Base-by-base conservation (phyloP, 176 grass and related monocot species). In the Elymus sibiricus region DNA sequence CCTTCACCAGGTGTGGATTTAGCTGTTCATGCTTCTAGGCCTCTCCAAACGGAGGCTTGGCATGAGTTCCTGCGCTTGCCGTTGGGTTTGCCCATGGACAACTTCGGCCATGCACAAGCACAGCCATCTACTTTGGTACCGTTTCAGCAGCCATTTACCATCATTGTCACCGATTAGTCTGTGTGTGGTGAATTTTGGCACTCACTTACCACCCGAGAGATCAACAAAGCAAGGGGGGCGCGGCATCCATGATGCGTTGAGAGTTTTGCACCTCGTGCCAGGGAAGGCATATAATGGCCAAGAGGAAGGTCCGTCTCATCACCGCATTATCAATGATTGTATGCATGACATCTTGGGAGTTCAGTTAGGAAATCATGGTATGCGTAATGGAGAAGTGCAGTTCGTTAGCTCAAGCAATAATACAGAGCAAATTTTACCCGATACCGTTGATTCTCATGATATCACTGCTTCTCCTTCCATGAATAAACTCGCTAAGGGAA, bases 21-120 rank as follows among this genome's bases (percentile, higher is more conserved):
- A 76, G 90, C 92, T 29, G 75, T 94, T 72, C 89, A 94, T 91
- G 55, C 90, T 81, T 87, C 95, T 26, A 93, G 92, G 28, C 90
- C 92, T 72, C 94, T 97, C 77, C 87, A 94, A 53, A 71, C 79
- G 32, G 73, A 79, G 44, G 85, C 94, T 11, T 70, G 91, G 76
- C 24, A 44, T 4, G 43, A 76, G 16, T 51, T 53, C 26, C 16
- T 11, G 14, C 44, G 2, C 47, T 16, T 21, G 43, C 44, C 16
- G 4, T 28, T 76, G 8, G 9, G 44, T 75, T 75, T 51, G 28
- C 28, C 12, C 79, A 81, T 81, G 63, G 79, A 69, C 44, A 53
- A 46, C 79, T 55, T 69, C 44, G 22, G 64, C 35, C 69, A 89
- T 85, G 87, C 76, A 34, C 76, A 89, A 42, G 27, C 73, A 76